Percentiles rank a stretch among this genome's conserved stretches.
Conservation (phyloP, 2,329 filamentous ascomycete genomes). For the Ascochyta pisi region DNA sequence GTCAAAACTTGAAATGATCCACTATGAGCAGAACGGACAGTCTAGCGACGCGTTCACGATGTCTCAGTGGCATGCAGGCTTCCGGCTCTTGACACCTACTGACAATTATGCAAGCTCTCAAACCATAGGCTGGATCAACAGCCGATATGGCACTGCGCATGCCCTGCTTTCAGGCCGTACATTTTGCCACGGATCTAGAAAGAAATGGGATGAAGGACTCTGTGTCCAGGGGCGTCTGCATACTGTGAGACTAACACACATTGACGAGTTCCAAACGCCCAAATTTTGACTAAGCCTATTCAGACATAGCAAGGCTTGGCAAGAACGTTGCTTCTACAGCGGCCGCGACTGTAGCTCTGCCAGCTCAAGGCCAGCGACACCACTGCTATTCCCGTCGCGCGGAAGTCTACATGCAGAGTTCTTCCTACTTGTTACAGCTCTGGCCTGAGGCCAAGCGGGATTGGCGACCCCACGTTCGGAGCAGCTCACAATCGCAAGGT, state of each 20-base stretch:
- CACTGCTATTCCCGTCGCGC: background rate
- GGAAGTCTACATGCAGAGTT: background rate
- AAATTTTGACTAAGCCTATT: no score
- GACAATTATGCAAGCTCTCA: background rate
- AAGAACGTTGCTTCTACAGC: no score
- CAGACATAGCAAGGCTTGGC: no score
- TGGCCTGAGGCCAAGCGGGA: background rate
- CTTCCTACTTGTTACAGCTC: background rate
- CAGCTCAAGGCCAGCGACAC: background rate
- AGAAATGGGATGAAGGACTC: background rate
- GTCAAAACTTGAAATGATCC: background rate
- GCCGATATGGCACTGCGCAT: background rate
- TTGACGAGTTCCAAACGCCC: no score
- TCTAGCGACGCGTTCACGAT: background rate
- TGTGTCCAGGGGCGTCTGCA: background rate
- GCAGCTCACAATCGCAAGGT: background rate
- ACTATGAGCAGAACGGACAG: background rate
- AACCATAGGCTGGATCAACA: slow-evolving; percentile 1
- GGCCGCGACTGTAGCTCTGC: background rate
- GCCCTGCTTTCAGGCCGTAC: background rate
- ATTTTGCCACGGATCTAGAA: background rate
- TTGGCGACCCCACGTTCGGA: background rate
- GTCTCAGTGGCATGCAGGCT: background rate
- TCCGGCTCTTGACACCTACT: background rate
- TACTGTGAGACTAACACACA: no score